phyloP scores from a whole-genome alignment of 2,329 filamentous ascomycete species.

The Aureobasidium vineae region DNA sequence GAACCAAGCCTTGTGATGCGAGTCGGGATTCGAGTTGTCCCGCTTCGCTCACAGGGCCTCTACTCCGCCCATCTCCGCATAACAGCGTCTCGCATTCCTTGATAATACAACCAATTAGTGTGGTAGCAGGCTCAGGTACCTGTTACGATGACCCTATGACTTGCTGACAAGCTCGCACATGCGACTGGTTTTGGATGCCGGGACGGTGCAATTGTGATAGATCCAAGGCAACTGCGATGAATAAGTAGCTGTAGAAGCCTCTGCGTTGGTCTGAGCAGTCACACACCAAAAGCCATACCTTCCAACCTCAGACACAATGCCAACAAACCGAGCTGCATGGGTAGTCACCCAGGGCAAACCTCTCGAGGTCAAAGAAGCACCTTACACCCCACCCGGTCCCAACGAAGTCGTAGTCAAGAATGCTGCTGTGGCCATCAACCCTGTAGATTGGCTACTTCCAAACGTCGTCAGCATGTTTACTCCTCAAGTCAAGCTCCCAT shows the following conservation, averaged over 20 bases:
- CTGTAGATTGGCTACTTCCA: conserved; percentile 42
- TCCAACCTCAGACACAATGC: neutral
- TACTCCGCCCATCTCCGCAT: neutral
- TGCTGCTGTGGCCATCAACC: conserved; percentile 43
- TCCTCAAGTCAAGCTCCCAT: conserved; percentile 31
- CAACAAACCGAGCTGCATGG: conserved; percentile 32
- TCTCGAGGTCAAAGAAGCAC: conserved; percentile 31
- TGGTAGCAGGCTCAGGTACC: neutral
- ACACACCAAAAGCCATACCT: neutral
- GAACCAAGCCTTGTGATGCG: neutral
- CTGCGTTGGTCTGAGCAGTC: too few relatives aligned
- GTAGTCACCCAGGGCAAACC: conserved; percentile 29
- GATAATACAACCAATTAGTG: neutral
- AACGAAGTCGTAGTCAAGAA: conserved; percentile 41
- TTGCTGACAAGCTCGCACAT: neutral
- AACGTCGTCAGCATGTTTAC: conserved; percentile 30
- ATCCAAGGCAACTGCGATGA: neutral
- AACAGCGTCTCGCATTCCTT: neutral
- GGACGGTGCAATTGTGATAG: neutral
- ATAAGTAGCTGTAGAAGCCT: neutral
- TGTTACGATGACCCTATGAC: neutral
- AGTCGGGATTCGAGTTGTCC: neutral
- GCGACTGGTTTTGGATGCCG: neutral
- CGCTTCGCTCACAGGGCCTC: neutral
- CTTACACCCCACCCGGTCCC: conserved; percentile 29